Base-by-base conservation (phyloP, 73 alveolate species). In the Paraurostyla sp. region DNA sequence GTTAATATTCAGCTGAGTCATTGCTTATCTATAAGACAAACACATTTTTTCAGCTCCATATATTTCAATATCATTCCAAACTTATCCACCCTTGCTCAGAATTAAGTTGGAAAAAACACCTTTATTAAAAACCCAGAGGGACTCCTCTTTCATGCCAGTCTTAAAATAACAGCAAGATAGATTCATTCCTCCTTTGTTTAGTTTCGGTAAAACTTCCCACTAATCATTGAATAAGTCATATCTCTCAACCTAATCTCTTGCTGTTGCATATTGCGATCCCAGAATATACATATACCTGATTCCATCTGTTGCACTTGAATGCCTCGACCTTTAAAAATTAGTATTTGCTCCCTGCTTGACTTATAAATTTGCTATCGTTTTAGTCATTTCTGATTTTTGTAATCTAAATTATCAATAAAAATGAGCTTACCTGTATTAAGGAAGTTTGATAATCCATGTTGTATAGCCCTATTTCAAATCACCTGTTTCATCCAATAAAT, bases 101-200 rank as follows among this genome's bases (percentile, higher is more conserved):
- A 1, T 35, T 78, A 78, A 27, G 6, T 18, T 50, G 13, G 23
- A 36, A 7, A 54, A 32, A 9, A 16, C 35, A 9, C 89, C 80
- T 35, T 4, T n/a, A 36, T 32, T 16, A 20, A n/a, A 43, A 51
- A 50, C 76, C 75, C 60, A 78, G 9, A 78, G 9, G 4, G 57
- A 42, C 40, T 54, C 89, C 40, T 78, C 54, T 29, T 52, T 54
- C 29, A 1, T 7, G 3, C 89, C 89, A 33, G 75, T 16, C 40
- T 54, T 78, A 78, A 78, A 78, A 35, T 52, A 78, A 35, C 89
- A 78, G 46, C 80, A 49, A 3, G 89, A 78, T 22, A 78, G 32
- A 38, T 78, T 78, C n/a, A 32, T 51, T 22, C 89, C 89, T n/a
- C 78, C 89, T 23, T 54, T 29, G 27, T 33, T 20, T n/a, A 78